Conservation (phyloP, 2,329 filamentous ascomycete genomes). For the Fusarium dimerum region DNA sequence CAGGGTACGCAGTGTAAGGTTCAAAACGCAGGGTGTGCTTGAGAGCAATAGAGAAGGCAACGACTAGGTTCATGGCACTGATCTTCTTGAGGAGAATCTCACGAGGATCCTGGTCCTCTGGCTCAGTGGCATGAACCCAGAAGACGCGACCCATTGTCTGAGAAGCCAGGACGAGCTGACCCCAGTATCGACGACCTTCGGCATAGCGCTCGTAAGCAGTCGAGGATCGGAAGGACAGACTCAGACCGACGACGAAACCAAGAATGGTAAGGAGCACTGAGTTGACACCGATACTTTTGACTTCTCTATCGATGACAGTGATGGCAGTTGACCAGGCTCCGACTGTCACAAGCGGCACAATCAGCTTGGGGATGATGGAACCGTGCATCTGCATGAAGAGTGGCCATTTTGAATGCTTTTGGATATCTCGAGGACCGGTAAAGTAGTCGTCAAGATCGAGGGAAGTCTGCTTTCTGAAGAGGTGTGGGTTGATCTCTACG, state of each 20-base stretch:
- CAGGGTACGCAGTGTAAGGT: conserved; percentile 75
- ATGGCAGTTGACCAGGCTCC: conserved; percentile 66
- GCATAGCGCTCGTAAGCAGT: conserved; percentile 75
- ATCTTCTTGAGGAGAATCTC: conserved; percentile 70
- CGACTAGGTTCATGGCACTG: conserved; percentile 74
- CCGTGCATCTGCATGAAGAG: conserved; percentile 75
- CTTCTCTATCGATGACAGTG: conserved; percentile 53
- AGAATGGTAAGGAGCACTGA: conserved; percentile 67
- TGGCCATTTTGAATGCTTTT: conserved; percentile 75
- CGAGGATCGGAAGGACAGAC: conserved; percentile 75
- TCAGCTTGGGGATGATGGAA: conserved; percentile 72
- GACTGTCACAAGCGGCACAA: conserved; percentile 66
- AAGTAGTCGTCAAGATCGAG: conserved; percentile 63
- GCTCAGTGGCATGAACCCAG: conserved; percentile 76
- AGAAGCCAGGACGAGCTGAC: conserved; percentile 60
- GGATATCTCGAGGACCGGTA: conserved; percentile 66
- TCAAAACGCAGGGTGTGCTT: conserved; percentile 86
- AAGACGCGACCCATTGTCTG: conserved; percentile 74
- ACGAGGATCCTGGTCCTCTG: conserved; percentile 52
- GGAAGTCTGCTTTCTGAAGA: conserved; percentile 36
- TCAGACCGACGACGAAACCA: conserved; percentile 79
- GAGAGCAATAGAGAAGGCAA: conserved; percentile 74
- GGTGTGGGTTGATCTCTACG: conserved; percentile 28
- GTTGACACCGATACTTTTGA: conserved; percentile 39
- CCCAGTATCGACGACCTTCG: conserved; percentile 66